These are phyloP conservation scores for Tephrocybe sp. DNA, from an alignment of 768 basidiomycete species.

Conservation along the genomic window DNA sequence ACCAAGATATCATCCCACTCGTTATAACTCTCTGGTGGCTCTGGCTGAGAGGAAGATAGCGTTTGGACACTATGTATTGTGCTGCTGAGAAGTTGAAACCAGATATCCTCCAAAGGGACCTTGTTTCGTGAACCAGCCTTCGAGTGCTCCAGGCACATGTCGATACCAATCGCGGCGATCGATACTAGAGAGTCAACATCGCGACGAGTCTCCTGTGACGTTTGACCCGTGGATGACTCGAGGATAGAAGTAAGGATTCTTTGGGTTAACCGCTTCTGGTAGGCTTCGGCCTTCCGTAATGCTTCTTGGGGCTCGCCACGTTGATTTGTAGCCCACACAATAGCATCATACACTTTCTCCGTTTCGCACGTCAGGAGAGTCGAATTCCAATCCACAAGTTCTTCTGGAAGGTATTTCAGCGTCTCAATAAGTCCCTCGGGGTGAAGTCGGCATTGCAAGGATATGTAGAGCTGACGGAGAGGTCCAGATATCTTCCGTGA, in stretches of 20 bases:
- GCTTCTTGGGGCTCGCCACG: conserved; percentile 64
- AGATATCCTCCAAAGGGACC: conserved; percentile 74
- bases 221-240: conserved; percentile 12
- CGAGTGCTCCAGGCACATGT: conserved; percentile 73
- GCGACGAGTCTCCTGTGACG: conserved; percentile 25
- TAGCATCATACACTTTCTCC: conserved; percentile 67
- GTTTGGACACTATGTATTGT: conserved; percentile 81
- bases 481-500: conserved; percentile 46
- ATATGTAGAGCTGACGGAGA: conserved; percentile 64
- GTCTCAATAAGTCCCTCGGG: conserved; percentile 62
- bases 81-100: conserved; percentile 83
- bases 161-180: conserved; percentile 60
- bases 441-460: conserved; percentile 72
- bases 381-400: conserved; percentile 54
- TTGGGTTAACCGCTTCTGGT: conserved; percentile 51
- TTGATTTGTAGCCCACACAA: conserved; percentile 77
- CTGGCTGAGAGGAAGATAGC: conserved; percentile 46
- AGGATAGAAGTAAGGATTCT: conserved; percentile 33
- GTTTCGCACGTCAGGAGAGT: conserved; percentile 67
- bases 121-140: conserved; percentile 36
- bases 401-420: conserved; percentile 53
- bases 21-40: conserved; percentile 5
- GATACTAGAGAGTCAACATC: conserved; percentile 52
- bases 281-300: conserved; percentile 62
- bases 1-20: conserved; percentile 37